phyloP scores from a whole-genome alignment of 331 rosid species.

The Pyracantha coccinea region DNA sequence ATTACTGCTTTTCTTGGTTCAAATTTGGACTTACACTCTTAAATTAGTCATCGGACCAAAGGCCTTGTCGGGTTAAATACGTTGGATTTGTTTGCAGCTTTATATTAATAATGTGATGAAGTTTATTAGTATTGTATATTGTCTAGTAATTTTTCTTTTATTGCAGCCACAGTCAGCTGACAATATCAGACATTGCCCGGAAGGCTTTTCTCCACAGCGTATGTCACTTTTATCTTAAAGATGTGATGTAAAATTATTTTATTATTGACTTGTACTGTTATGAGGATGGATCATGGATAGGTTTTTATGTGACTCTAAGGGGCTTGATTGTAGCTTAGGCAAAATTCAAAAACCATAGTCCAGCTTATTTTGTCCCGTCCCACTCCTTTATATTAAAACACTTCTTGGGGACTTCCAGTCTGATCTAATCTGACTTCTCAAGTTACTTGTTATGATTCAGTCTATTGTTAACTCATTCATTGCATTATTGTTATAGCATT shows the following conservation, averaged over 20 bases:
- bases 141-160: conserved; percentile 24
- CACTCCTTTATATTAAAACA: background rate
- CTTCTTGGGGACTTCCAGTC: background rate
- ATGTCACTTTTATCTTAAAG: conserved; percentile 28
- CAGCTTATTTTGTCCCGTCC: background rate
- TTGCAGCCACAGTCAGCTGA: conserved; percentile 72
- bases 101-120: background rate
- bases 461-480: background rate
- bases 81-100: background rate
- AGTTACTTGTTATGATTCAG: background rate
- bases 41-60: background rate
- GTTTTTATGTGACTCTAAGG: background rate
- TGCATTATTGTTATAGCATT: conserved; percentile 58
- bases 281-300: background rate
- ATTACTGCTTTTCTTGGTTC: background rate
- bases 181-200: conserved; percentile 89
- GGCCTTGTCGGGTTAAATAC: background rate
- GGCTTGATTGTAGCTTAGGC: no score
- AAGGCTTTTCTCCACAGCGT: conserved; percentile 99
- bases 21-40: background rate
- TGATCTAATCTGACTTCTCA: background rate
- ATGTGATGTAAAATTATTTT: background rate
- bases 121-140: conserved; percentile 1
- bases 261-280: background rate
- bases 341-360: background rate